Evolutionary conservation across 148 eudicot genomes (phyloP), one percentile per base, ranked within the genome.

Genomic region (Camellia japonica): DNA sequence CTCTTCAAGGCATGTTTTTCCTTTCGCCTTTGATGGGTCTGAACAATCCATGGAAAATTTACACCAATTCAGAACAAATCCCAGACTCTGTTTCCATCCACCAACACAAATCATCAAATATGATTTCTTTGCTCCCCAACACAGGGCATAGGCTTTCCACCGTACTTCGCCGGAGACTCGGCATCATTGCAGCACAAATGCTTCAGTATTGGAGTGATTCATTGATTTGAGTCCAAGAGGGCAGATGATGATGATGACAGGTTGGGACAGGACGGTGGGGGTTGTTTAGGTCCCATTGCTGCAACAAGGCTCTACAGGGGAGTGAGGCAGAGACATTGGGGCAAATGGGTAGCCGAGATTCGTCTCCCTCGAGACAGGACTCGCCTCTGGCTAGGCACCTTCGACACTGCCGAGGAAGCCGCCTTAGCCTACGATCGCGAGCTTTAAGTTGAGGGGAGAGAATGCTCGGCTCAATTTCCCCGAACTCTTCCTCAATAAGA

Each of bases 301-400:
- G 38, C 38, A 30, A 30, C 38, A 30, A 30, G 38, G 85, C 83
- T 90, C 11, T 92, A 92, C 79, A 78, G 97, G 7, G 97, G 97
- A 4, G 97, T 90, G 42, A 84, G 97, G 61, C 93, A 92, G 84
- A 83, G 97, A 7, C 97, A 90, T 78, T 90, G 97, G 97, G 97
- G 97, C 1, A 92, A 92, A 84, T 92, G 97, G 97, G 97, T 92
- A 42, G 97, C 97, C 2, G 97, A 92, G 79, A 92, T 92, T 72
- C 97, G 97, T 16, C 90, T 92, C 62, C 97, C 97, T 0, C 67
- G 80, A 10, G 89, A 90, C 74, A 80, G 93, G 68, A 88, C 91
- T n/a, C 88, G 97, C 2, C 91, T 88, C 56, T 92, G 97, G 97
- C 92, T 92, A 2, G 97, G 97, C 56, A 92, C 97, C 0, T 92